Percentiles rank a stretch among this genome's conserved stretches.
phyloP scores from a whole-genome alignment of 225 moss, liverwort and hornwort species.

The Pseudisothecium myosuroides region DNA sequence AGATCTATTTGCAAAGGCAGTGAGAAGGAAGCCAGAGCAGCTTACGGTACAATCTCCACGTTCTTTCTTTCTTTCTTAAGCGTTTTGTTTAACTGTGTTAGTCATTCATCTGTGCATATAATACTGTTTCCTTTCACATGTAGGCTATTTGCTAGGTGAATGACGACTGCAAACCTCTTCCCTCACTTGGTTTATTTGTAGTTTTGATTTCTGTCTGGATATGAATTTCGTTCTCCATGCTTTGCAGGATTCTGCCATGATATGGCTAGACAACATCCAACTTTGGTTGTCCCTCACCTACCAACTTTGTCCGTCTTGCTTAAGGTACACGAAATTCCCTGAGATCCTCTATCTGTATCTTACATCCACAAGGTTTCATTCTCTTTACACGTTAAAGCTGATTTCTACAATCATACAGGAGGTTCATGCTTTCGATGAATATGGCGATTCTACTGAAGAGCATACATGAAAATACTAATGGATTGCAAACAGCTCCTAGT shows the following conservation, averaged over 20 bases:
- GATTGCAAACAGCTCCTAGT: not conserved
- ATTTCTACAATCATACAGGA: not conserved
- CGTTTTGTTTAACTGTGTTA: not conserved
- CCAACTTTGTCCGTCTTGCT: slow-evolving; percentile 62
- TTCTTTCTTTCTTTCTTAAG: not conserved
- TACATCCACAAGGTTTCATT: not conserved
- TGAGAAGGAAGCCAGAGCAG: slow-evolving; percentile 93
- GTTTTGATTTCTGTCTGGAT: not conserved
- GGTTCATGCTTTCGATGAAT: not conserved
- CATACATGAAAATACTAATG: not conserved
- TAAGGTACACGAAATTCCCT: slow-evolving; percentile 36
- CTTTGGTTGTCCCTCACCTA: slow-evolving; percentile 70
- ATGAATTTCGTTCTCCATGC: not conserved
- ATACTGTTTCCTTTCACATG: not conserved
- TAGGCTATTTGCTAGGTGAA: not conserved
- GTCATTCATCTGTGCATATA: not conserved
- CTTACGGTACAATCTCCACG: slow-evolving; percentile 53
- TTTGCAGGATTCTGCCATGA: slow-evolving; percentile 84
- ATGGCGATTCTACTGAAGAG: not conserved
- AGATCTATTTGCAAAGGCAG: slow-evolving; percentile 69
- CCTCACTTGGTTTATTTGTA: not conserved
- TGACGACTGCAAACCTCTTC: not conserved
- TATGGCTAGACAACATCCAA: slow-evolving; percentile 81
- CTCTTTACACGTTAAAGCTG: not conserved
- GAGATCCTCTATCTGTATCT: not conserved